Evolutionary conservation across 768 basidiomycete genomes (phyloP).

Genomic region (Leccinum incarnatum): DNA sequence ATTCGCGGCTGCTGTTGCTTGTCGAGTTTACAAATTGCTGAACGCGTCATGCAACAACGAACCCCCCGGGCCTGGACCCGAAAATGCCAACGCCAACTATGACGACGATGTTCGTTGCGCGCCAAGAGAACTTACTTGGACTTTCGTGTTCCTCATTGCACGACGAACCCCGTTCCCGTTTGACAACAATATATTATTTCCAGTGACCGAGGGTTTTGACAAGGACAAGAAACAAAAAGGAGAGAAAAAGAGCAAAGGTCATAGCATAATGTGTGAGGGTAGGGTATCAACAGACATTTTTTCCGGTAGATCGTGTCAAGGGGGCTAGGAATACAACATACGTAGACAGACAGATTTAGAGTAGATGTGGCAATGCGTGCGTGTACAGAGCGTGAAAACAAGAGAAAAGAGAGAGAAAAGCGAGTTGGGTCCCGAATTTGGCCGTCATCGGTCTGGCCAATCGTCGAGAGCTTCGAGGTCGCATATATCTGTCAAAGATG

Average conservation of each 20-base stretch:
- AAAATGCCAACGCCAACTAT: too few species aligned
- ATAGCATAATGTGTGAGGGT: constrained; percentile 11
- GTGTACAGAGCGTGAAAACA: constrained; percentile 1
- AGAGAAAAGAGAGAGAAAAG: background rate
- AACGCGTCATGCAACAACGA: too few species aligned
- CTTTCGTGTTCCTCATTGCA: background rate
- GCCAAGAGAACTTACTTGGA: background rate
- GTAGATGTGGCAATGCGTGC: constrained; percentile 21
- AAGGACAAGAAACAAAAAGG: background rate
- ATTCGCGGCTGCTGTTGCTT: too few species aligned
- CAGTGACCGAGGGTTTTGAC: constrained; percentile 6
- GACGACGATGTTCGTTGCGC: too few species aligned
- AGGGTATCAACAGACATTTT: background rate
- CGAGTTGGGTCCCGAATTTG: background rate
- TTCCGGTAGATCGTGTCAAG: constrained; percentile 1
- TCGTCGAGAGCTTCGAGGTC: constrained; percentile 28
- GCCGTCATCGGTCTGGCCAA: constrained; percentile 19
- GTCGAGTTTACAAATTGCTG: too few species aligned
- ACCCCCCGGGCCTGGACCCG: too few species aligned
- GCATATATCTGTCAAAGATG: constrained; percentile 24
- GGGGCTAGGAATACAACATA: constrained; percentile 21
- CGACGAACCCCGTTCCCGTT: background rate
- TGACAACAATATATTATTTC: constrained; percentile 3
- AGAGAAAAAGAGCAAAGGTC: background rate
- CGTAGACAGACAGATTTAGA: constrained; percentile 15